Conservation (phyloP, 768 basidiomycete species). For the Tylopilus felleus region DNA sequence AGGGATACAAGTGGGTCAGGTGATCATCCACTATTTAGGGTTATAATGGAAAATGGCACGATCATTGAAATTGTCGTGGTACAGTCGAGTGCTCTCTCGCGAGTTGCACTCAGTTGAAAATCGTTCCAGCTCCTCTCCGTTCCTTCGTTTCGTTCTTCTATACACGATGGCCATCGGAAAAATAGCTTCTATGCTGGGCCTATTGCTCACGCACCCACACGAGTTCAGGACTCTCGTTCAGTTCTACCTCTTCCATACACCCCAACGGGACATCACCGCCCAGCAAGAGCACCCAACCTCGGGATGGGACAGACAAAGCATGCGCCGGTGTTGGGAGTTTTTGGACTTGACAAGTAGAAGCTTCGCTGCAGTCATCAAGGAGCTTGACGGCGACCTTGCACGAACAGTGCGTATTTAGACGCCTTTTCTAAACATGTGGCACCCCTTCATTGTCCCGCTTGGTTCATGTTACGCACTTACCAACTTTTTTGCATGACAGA, state of each 20-base stretch:
- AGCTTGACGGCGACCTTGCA: slow-evolving; percentile 92
- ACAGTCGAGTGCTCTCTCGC: background rate
- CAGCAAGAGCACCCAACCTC: slow-evolving; percentile 71
- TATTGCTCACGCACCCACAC: slow-evolving; percentile 72
- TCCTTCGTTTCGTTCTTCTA: background rate
- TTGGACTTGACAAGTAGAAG: slow-evolving; percentile 86
- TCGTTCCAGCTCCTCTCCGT: background rate
- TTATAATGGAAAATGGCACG: slow-evolving; percentile 12
- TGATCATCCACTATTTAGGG: slow-evolving; percentile 1
- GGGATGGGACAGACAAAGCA: slow-evolving; percentile 81
- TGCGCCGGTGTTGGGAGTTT: slow-evolving; percentile 89
- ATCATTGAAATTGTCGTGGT: background rate
- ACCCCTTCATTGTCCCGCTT: background rate
- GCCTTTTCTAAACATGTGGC: background rate
- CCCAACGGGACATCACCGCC: slow-evolving; percentile 77
- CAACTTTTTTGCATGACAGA: slow-evolving; percentile 42
- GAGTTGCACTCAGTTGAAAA: background rate
- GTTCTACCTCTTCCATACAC: slow-evolving; percentile 79
- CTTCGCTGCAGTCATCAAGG: slow-evolving; percentile 92
- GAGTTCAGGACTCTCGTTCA: slow-evolving; percentile 84
- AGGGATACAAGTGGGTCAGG: slow-evolving; percentile 1
- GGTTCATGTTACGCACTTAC: background rate
- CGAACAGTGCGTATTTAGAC: slow-evolving; percentile 63
- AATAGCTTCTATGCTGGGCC: slow-evolving; percentile 53
- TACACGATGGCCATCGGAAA: slow-evolving; percentile 45